A percentile compares a stretch with the other conserved stretches of the same genome.
These are phyloP conservation scores for Umbilicus rupestris DNA, from an alignment of 164 flowering plant genomes.

Conservation along the genomic window DNA sequence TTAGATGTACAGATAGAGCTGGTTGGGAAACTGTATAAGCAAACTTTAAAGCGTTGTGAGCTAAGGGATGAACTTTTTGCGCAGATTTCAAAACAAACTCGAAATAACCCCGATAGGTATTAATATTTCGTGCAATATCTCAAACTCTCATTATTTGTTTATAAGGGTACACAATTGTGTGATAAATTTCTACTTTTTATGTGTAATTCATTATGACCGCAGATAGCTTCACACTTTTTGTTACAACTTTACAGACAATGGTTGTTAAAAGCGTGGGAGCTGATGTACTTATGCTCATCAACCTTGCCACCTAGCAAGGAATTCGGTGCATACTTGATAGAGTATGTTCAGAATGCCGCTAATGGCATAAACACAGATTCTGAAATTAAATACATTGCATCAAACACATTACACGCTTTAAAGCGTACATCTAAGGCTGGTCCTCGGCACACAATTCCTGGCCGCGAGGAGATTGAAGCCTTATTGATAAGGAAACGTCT, in stretches of 20 bases:
- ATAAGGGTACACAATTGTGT: no score
- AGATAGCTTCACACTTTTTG: no score
- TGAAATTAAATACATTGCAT: conserved; percentile 66
- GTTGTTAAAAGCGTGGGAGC: conserved; percentile 88
- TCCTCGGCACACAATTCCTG: conserved; percentile 83
- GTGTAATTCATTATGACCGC: neutral
- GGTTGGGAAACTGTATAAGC: conserved; percentile 81
- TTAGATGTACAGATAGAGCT: conserved; percentile 80
- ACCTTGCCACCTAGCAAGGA: conserved; percentile 99
- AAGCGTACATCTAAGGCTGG: conserved; percentile 94
- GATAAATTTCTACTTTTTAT: neutral
- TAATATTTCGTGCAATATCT: neutral
- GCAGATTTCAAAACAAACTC: conserved; percentile 90
- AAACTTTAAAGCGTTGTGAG: conserved; percentile 83
- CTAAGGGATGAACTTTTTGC: conserved; percentile 94
- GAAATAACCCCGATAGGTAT: conserved; percentile 82
- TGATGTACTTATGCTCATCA: conserved; percentile 90
- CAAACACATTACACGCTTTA: conserved; percentile 74
- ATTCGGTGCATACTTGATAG: conserved; percentile 76
- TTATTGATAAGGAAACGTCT: conserved; percentile 74
- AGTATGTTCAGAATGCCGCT: conserved; percentile 83
- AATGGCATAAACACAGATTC: conserved; percentile 48
- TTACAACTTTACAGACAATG: conserved; percentile 40
- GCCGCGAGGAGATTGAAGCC: conserved; percentile 93
- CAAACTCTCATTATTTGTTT: neutral